phyloP scores from a whole-genome alignment of 2,329 filamentous ascomycete species.

The Zymoseptoria crescenta region DNA sequence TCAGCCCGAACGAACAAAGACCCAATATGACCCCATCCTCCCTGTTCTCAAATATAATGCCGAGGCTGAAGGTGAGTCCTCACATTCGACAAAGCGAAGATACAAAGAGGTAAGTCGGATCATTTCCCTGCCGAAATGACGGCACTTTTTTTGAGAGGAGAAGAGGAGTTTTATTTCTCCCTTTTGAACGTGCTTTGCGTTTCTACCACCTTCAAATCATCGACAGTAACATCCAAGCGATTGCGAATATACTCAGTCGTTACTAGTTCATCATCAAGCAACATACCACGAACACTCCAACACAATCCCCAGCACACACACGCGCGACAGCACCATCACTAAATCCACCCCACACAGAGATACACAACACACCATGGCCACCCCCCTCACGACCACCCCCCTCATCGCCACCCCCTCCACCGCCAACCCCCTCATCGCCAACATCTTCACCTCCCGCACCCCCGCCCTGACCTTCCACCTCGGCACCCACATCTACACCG shows the following conservation, averaged over 20 bases:
- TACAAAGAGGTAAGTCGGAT: not conserved
- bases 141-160: not conserved
- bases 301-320: too few relatives aligned
- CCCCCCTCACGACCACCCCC: too few relatives aligned
- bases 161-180: not conserved
- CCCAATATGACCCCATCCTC: not conserved
- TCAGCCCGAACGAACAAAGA: too few relatives aligned
- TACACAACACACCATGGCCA: too few relatives aligned
- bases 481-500: slow-evolving; percentile 3
- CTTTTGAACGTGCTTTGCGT: not conserved
- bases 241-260: too few relatives aligned
- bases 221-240: too few relatives aligned
- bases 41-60: not conserved
- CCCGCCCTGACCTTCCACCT: not conserved
- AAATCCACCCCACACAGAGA: too few relatives aligned
- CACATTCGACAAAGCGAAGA: not conserved
- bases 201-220: not conserved
- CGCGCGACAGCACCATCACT: too few relatives aligned
- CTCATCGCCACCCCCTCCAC: too few relatives aligned
- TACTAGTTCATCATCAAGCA: too few relatives aligned
- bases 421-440: not conserved
- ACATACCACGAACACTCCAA: too few relatives aligned
- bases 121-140: not conserved
- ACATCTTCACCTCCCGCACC: not conserved
- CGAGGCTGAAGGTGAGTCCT: not conserved